These are phyloP conservation scores for Aureobasidium sp. DNA, from an alignment of 2,329 filamentous ascomycete species.

Conservation along the genomic window DNA sequence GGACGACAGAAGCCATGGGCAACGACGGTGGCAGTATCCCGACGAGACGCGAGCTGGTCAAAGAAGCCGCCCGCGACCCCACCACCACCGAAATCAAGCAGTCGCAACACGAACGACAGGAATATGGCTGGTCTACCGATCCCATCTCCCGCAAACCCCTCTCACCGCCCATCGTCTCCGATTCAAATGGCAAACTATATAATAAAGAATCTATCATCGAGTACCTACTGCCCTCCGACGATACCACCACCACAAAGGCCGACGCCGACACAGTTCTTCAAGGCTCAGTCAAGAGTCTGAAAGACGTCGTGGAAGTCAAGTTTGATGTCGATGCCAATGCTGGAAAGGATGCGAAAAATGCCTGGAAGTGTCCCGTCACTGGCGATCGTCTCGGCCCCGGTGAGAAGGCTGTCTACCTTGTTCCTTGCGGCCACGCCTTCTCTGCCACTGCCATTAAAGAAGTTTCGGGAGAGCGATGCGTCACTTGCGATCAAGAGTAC, in stretches of 20 bases:
- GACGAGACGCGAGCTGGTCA: constrained; percentile 90
- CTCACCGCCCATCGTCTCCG: constrained; percentile 69
- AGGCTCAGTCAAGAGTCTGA: constrained; percentile 64
- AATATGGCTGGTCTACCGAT: constrained; percentile 80
- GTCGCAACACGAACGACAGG: constrained; percentile 72
- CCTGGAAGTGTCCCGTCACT: constrained; percentile 77
- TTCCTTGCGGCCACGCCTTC: constrained; percentile 94
- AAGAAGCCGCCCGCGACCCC: constrained; percentile 75
- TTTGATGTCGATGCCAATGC: constrained; percentile 51
- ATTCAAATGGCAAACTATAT: constrained; percentile 76
- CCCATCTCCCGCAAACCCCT: constrained; percentile 75
- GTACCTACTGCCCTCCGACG: constrained; percentile 49
- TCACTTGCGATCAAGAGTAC: constrained; percentile 65
- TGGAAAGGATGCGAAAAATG: constrained; percentile 38
- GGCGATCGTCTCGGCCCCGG: constrained; percentile 71
- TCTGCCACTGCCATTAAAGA: constrained; percentile 70
- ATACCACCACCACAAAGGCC: constrained; percentile 37
- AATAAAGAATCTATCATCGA: constrained; percentile 83
- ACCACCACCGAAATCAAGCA: constrained; percentile 85
- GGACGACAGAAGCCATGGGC: constrained; percentile 55
- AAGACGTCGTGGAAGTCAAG: constrained; percentile 80
- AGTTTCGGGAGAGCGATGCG: constrained; percentile 50
- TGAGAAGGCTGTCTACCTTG: constrained; percentile 70
- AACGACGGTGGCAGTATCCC: constrained; percentile 97
- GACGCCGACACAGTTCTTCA: constrained; percentile 55